These are phyloP conservation scores for Coemansia aciculifera DNA, from an alignment of 192 early-diverging fungal genomes.

Conservation along the genomic window DNA sequence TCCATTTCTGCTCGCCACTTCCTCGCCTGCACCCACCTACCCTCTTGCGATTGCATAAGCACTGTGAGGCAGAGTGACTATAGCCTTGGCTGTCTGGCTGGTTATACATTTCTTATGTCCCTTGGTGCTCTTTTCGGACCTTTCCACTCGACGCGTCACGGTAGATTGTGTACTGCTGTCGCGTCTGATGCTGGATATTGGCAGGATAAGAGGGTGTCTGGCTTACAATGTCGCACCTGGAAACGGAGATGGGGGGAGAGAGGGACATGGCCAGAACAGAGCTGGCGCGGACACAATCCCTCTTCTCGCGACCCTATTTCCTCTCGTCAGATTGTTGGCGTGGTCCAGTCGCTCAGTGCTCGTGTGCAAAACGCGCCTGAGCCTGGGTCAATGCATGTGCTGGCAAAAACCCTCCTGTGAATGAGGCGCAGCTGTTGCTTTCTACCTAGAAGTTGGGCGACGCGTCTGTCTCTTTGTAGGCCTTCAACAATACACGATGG, in stretches of 20 bases:
- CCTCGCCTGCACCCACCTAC: not conserved
- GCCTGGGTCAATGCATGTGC: slow-evolving; percentile 2
- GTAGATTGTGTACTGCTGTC: not conserved
- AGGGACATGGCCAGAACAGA: not conserved
- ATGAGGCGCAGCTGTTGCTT: slow-evolving; percentile 4
- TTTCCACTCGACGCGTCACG: not conserved
- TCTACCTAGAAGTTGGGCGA: not conserved
- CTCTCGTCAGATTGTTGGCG: not conserved
- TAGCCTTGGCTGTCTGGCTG: not conserved
- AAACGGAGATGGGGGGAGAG: not conserved
- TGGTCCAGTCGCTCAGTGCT: slow-evolving; percentile 1
- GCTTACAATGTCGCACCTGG: not conserved
- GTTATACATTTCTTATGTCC: not conserved
- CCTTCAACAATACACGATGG: not conserved
- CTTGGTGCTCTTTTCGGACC: not conserved
- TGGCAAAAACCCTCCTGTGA: not conserved
- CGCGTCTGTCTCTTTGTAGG: slow-evolving; percentile 2
- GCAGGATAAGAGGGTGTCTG: not conserved
- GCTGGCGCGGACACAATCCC: slow-evolving; percentile 4
- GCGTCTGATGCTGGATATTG: not conserved
- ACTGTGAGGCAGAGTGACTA: not conserved
- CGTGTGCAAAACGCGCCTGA: not conserved
- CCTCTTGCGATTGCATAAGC: not conserved
- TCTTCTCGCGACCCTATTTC: not conserved
- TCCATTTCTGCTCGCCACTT: not conserved